These are phyloP conservation scores for Coemansia sp. DNA, from an alignment of 192 early-diverging fungal species.

Conservation along the genomic window DNA sequence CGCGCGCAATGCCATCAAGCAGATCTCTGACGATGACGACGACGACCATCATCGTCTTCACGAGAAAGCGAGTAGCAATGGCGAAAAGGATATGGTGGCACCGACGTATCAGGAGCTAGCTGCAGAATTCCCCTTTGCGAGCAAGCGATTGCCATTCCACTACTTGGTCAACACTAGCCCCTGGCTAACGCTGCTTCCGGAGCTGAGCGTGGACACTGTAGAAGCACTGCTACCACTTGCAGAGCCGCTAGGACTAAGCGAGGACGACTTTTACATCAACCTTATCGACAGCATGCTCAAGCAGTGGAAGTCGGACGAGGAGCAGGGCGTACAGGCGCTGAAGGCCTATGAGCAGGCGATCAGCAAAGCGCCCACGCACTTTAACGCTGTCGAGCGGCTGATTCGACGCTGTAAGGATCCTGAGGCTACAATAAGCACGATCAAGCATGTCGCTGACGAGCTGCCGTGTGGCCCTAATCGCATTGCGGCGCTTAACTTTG, in stretches of 20 bases:
- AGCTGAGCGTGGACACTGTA: slow-evolving; percentile 61
- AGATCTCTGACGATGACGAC: slow-evolving; percentile 6
- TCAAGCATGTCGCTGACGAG: slow-evolving; percentile 60
- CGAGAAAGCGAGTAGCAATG: not conserved
- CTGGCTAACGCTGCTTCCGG: slow-evolving; percentile 58
- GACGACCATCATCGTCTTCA: not conserved
- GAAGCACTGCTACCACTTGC: slow-evolving; percentile 62
- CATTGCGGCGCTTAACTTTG: slow-evolving; percentile 65
- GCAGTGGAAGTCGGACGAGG: slow-evolving; percentile 29
- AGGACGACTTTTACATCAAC: slow-evolving; percentile 69
- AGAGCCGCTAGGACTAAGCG: slow-evolving; percentile 55
- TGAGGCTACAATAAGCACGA: slow-evolving; percentile 58
- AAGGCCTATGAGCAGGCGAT: slow-evolving; percentile 26
- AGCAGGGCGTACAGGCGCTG: not conserved
- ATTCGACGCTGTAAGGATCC: slow-evolving; percentile 61
- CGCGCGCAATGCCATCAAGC: slow-evolving; percentile 16
- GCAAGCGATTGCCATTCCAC: slow-evolving; percentile 68
- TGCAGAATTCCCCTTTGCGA: slow-evolving; percentile 39
- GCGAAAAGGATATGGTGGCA: not conserved
- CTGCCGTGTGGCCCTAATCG: slow-evolving; percentile 66
- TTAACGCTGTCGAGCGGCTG: slow-evolving; percentile 61
- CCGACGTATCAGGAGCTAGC: slow-evolving; percentile 21
- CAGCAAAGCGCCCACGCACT: slow-evolving; percentile 40
- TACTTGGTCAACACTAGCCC: slow-evolving; percentile 53
- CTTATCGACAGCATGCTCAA: slow-evolving; percentile 62